Evolutionary conservation across 768 basidiomycete species (phyloP).

Genomic region (Dendrothele bispora): DNA sequence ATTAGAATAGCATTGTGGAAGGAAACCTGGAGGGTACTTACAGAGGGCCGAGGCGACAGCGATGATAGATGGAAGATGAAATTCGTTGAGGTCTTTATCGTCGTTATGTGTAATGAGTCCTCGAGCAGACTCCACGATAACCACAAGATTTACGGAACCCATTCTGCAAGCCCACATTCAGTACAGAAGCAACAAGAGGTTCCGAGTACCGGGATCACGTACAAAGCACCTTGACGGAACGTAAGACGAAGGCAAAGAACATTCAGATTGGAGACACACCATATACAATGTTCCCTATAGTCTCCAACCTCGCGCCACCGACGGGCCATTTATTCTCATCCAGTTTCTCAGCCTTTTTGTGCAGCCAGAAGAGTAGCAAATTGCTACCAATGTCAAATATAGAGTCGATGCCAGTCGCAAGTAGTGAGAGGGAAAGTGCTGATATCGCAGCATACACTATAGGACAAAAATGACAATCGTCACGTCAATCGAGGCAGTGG

Average conservation of each 20-base stretch:
- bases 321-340: slow-evolving; percentile 91
- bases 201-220: slow-evolving; percentile 4
- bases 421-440: slow-evolving; percentile 78
- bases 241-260: not conserved
- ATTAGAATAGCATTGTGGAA: not conserved
- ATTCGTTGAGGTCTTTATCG: slow-evolving; percentile 52
- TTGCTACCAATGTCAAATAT: slow-evolving; percentile 85
- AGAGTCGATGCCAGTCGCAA: slow-evolving; percentile 90
- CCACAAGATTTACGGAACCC: slow-evolving; percentile 87
- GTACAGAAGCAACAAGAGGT: slow-evolving; percentile 1
- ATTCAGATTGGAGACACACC: slow-evolving; percentile 32
- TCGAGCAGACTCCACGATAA: slow-evolving; percentile 85
- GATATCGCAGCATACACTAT: slow-evolving; percentile 92
- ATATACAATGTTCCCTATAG: slow-evolving; percentile 86
- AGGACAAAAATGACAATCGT: slow-evolving; percentile 3
- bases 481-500: not conserved
- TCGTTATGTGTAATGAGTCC: slow-evolving; percentile 58
- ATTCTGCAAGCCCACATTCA: slow-evolving; percentile 51
- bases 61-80: slow-evolving; percentile 82
- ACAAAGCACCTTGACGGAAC: slow-evolving; percentile 38
- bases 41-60: slow-evolving; percentile 84
- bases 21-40: slow-evolving; percentile 25
- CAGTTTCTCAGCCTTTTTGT: slow-evolving; percentile 67
- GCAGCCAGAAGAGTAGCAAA: slow-evolving; percentile 72
- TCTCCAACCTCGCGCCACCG: slow-evolving; percentile 84